Evolutionary conservation across 441 rosid species (phyloP), one percentile per base, ranked within the genome.

Genomic region (Rhodomyrtus psidioides): DNA sequence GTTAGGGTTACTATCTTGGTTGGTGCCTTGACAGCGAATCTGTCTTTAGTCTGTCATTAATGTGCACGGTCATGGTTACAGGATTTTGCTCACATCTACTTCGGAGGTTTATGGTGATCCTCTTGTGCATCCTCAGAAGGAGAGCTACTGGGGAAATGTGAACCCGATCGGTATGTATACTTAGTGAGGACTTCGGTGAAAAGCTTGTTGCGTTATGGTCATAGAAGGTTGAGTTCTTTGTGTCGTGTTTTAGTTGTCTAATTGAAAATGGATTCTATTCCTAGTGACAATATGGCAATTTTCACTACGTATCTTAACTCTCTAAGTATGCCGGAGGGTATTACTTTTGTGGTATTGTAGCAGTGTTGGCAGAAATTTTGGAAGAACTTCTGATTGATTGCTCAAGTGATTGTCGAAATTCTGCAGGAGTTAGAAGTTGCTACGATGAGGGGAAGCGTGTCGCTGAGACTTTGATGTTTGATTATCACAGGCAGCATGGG

Each of bases 91-190:
- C 79, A 98, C 99, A 49, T 98, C 99, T 42, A 96, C 99, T 84
- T 96, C 99, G 28, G 98, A 97, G 93, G 98, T 97, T 34, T 95
- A 95, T 56, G 99, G 99, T 13, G 99, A 95, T 93, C 99, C 99
- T 70, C 95, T 96, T 59, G 88, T 95, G 13, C 99, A 98, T 85
- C 99, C 99, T 82, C 99, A 98, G 82, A 60, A 91, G 7, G 99
- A 98, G 91, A 93, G 89, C 91, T 98, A 96, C 60, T 98, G 99
- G 99, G 99, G 99, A 75, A 98, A 96, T 93, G 99, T 96, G 65
- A 98, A 98, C 87, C 99, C 99, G 24, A 97, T 96, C 19, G 99
- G 99, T 96, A 91, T 28, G 93, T 90, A 39, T n/a, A n/a, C 76
- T 39, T 34, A 21, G 79, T 34, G 49, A 21, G 9, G 49, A 70